Conservation (phyloP, 768 basidiomycete genomes). For the Candolleomyces eurysporus region DNA sequence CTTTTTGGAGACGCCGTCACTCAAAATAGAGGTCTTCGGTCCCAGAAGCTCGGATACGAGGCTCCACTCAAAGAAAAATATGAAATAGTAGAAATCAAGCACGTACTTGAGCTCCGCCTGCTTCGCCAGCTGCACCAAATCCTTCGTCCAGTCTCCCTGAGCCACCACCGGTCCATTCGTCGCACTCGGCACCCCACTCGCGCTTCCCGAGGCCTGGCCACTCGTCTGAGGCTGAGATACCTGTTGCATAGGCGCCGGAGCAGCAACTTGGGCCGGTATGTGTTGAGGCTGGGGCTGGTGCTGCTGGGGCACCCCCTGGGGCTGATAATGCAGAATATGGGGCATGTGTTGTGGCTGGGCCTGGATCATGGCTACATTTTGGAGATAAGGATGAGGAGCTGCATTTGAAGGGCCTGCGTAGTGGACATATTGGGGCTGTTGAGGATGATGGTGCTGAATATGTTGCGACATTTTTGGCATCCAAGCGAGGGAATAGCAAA, state of each 20-base stretch:
- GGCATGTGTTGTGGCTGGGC: conserved; percentile 21
- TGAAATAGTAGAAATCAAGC: background rate
- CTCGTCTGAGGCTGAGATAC: conserved; percentile 18
- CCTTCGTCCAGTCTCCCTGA: conserved; percentile 84
- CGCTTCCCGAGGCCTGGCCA: conserved; percentile 17
- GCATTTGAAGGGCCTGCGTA: conserved; percentile 30
- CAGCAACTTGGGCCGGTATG: background rate
- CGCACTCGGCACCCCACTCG: conserved; percentile 5
- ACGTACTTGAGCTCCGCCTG: conserved; percentile 86
- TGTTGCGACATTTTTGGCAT: conserved; percentile 44
- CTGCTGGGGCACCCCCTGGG: conserved; percentile 23
- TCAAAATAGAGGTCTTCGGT: background rate
- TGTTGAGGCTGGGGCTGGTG: conserved; percentile 15
- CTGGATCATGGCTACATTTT: conserved; percentile 20
- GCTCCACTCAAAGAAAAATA: background rate
- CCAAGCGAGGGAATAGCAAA: conserved; percentile 14
- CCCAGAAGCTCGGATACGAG: background rate
- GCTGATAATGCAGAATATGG: conserved; percentile 33
- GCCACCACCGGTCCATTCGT: conserved; percentile 55
- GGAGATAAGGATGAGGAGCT: conserved; percentile 8
- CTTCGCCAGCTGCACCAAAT: conserved; percentile 82
- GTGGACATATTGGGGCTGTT: conserved; percentile 37
- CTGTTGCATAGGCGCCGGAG: conserved; percentile 1
- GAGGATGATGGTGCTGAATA: conserved; percentile 33
- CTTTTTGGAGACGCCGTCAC: background rate